Conservation (phyloP, 495 filamentous ascomycete genomes). For the Terfezia boudieri region DNA sequence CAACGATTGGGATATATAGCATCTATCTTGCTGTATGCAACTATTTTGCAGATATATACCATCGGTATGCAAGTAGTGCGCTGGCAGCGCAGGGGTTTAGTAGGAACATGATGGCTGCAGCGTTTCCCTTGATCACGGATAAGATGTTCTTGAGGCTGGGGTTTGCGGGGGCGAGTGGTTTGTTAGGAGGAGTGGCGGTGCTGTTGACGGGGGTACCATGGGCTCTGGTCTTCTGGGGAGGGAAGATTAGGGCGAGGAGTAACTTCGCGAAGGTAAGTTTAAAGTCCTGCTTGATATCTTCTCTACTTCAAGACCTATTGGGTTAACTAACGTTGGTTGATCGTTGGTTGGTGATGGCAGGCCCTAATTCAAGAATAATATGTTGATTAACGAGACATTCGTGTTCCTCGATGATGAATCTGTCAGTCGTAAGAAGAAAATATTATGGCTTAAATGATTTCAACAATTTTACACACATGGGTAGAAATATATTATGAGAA, state of each 20-base stretch:
- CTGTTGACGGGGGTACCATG: slow-evolving; percentile 61
- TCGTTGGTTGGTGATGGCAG: too few relatives aligned
- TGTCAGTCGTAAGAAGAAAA: too few relatives aligned
- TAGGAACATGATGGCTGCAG: slow-evolving; percentile 63
- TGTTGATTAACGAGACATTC: too few relatives aligned
- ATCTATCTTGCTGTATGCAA: slow-evolving; percentile 87
- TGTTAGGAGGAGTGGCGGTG: slow-evolving; percentile 54
- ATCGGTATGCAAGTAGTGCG: slow-evolving; percentile 62
- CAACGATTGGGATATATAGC: slow-evolving; percentile 72
- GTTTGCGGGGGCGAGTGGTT: slow-evolving; percentile 46
- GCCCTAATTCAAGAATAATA: too few relatives aligned
- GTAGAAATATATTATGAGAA: too few relatives aligned
- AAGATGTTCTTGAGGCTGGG: slow-evolving; percentile 51
- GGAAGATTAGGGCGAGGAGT: slow-evolving; percentile 53
- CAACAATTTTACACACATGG: too few relatives aligned
- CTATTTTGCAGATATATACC: slow-evolving; percentile 82
- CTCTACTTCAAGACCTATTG: too few relatives aligned
- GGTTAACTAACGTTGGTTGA: too few relatives aligned
- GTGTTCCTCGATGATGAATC: too few relatives aligned
- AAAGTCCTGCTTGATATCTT: not conserved
- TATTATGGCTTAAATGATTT: too few relatives aligned
- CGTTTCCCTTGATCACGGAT: slow-evolving; percentile 56
- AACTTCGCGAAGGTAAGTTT: slow-evolving; percentile 37
- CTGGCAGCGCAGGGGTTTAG: slow-evolving; percentile 71
- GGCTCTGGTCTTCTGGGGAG: slow-evolving; percentile 63